These are phyloP conservation scores for Mortierella sp. DNA, from an alignment of 371 early-diverging fungal species.

Conservation along the genomic window DNA sequence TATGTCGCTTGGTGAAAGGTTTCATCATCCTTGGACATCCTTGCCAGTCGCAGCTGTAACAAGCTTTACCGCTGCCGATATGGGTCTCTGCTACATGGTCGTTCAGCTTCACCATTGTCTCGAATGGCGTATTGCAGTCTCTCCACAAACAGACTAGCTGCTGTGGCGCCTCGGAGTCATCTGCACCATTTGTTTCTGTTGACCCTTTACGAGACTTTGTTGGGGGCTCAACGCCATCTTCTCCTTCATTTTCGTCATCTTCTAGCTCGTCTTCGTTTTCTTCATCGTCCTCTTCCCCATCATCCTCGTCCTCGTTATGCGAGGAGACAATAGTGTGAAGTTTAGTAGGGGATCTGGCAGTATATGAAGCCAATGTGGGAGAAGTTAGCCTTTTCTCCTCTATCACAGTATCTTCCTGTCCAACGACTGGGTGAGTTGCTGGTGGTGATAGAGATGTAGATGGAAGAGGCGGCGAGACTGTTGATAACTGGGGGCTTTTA, in stretches of 20 bases:
- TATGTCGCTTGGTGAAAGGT: constrained; percentile 92
- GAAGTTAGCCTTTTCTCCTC: constrained; percentile 36
- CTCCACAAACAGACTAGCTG: constrained; percentile 71
- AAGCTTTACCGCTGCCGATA: constrained; percentile 78
- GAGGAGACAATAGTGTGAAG: constrained; percentile 30
- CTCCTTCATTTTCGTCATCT: constrained; percentile 48
- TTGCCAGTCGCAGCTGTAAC: constrained; percentile 87
- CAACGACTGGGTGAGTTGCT: neutral
- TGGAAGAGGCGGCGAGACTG: constrained; percentile 23
- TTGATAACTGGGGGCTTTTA: constrained; percentile 16
- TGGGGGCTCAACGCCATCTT: constrained; percentile 24
- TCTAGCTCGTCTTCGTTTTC: constrained; percentile 52
- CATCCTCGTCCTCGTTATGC: constrained; percentile 48
- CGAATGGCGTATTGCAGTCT: constrained; percentile 63
- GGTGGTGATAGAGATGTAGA: constrained; percentile 19
- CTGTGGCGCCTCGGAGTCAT: constrained; percentile 35
- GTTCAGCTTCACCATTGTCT: constrained; percentile 67
- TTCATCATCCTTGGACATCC: constrained; percentile 80
- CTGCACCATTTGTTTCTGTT: constrained; percentile 12
- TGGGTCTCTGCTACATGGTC: constrained; percentile 71
- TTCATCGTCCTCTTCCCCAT: constrained; percentile 40
- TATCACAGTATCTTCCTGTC: constrained; percentile 14
- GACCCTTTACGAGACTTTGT: constrained; percentile 32
- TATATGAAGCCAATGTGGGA: constrained; percentile 22
- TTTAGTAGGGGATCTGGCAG: constrained; percentile 51